These are phyloP conservation scores for Scleromitrula shiraiana DNA, from an alignment of 2,329 filamentous ascomycete genomes.

Conservation along the genomic window DNA sequence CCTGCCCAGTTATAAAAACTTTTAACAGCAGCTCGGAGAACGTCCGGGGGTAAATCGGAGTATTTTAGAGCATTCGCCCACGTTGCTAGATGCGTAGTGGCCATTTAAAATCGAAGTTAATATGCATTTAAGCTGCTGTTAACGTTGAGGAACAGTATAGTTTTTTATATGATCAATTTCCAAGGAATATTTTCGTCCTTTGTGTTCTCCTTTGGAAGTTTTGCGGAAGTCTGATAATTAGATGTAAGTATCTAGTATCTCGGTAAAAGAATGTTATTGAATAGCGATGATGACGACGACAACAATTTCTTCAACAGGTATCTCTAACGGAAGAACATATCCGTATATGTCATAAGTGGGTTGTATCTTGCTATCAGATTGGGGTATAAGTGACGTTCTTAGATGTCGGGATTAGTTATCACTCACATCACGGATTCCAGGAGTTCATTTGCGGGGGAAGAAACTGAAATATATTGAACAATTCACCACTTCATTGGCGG, in stretches of 20 bases:
- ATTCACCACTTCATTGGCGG: not conserved
- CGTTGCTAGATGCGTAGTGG: conserved; percentile 38
- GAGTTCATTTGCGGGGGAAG: too few species aligned
- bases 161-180: not conserved
- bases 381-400: too few species aligned
- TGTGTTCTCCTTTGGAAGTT: not conserved
- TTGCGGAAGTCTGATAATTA: not conserved
- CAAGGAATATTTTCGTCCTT: not conserved
- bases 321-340: not conserved
- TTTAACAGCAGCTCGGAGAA: conserved; percentile 37
- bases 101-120: conserved; percentile 29
- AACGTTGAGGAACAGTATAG: not conserved
- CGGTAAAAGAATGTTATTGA: too few species aligned
- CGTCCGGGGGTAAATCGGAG: conserved; percentile 33
- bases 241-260: too few species aligned
- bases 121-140: not conserved
- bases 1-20: conserved; percentile 48
- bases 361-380: not conserved
- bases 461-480: too few species aligned
- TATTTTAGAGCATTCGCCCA: conserved; percentile 39
- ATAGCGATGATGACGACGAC: not conserved
- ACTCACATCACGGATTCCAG: too few species aligned
- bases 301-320: not conserved
- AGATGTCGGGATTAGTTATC: too few species aligned
- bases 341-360: not conserved